Evolutionary conservation across 1,284 basidiomycete genomes (phyloP).

Genomic region (Ustanciosporium gigantosporum): DNA sequence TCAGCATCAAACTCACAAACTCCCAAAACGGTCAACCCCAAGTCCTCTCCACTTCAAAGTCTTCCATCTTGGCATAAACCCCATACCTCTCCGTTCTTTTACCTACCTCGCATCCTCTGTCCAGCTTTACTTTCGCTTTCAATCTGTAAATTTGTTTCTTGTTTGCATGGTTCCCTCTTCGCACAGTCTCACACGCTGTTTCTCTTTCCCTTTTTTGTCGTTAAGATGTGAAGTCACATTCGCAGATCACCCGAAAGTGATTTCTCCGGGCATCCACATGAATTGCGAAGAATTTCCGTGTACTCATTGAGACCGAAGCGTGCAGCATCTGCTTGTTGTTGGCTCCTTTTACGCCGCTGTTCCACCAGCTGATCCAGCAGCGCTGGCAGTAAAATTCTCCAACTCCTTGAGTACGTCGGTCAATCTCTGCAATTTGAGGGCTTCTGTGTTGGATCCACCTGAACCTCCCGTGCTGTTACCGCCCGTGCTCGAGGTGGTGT

Average conservation of each 20-base stretch:
- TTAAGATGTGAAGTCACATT: no score
- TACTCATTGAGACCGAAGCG: no score
- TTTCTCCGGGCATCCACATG: no score
- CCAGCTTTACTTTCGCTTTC: slow-evolving; percentile 7
- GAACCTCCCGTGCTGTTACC: background rate
- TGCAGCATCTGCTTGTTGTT: no score
- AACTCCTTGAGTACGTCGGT: slow-evolving; percentile 25
- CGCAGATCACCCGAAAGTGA: no score
- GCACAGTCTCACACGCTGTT: no score
- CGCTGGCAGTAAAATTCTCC: slow-evolving; percentile 12
- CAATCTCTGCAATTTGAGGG: slow-evolving; percentile 15
- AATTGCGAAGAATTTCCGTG: background rate
- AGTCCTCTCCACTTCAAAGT: slow-evolving; percentile 8
- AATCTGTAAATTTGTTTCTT: background rate
- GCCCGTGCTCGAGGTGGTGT: background rate
- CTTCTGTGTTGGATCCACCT: background rate
- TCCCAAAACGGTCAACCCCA: slow-evolving; percentile 20
- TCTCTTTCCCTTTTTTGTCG: no score
- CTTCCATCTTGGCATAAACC: slow-evolving; percentile 13
- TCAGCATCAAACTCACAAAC: slow-evolving; percentile 16
- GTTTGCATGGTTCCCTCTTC: background rate
- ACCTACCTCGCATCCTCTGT: no score
- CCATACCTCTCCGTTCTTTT: background rate
- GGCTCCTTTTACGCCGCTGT: no score
- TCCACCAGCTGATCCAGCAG: no score